Percentiles rank a stretch among this genome's conserved stretches.
Evolutionary conservation across 2,329 filamentous ascomycete species (phyloP).

Genomic region (Colletotrichum phormii): DNA sequence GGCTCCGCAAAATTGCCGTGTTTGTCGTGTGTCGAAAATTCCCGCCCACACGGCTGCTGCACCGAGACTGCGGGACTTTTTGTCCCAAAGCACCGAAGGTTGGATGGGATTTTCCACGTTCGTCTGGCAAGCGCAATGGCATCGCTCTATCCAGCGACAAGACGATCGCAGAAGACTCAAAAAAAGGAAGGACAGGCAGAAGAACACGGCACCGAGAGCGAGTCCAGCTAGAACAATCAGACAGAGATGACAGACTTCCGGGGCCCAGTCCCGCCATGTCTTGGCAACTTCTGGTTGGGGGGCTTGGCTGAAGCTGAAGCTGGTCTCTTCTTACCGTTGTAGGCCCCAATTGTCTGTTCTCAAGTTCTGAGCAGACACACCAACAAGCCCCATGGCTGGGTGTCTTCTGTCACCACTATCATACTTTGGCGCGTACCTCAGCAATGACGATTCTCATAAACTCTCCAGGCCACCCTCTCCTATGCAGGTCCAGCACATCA

Average conservation of each 20-base stretch:
- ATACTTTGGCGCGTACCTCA: neutral
- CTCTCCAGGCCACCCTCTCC: conserved; percentile 9
- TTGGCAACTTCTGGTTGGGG: conserved; percentile 6
- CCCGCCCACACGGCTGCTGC: conserved; percentile 34
- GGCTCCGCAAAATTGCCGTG: conserved; percentile 34
- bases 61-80: conserved; percentile 34
- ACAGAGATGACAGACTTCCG: conserved; percentile 12
- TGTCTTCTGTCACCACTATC: neutral
- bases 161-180: neutral
- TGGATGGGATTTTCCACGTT: conserved; percentile 27
- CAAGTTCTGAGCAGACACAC: neutral
- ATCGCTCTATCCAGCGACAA: neutral
- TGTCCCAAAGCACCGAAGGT: conserved; percentile 11
- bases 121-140: conserved; percentile 3
- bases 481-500: conserved; percentile 28
- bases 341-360: conserved; percentile 13
- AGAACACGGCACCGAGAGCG: neutral
- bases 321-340: neutral
- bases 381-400: neutral
- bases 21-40: conserved; percentile 25
- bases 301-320: conserved; percentile 32
- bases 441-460: conserved; percentile 20
- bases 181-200: neutral
- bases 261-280: conserved; percentile 22
- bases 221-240: neutral